Percentiles rank a stretch among this genome's conserved stretches.
Evolutionary conservation across 2,329 filamentous ascomycete genomes (phyloP).

Genomic region (Pyrenophora teres): DNA sequence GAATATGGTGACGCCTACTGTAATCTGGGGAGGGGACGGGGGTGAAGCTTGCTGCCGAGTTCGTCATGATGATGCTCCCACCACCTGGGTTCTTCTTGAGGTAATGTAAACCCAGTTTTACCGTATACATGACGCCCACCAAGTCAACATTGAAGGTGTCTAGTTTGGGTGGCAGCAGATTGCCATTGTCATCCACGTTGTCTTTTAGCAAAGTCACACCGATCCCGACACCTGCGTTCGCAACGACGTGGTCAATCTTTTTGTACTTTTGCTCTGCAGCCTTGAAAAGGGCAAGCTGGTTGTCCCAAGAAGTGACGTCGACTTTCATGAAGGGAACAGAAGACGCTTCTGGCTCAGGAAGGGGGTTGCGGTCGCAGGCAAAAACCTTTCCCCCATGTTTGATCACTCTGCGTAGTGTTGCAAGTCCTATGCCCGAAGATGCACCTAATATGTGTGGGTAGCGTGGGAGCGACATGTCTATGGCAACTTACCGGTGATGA

Average conservation of each 20-base stretch:
- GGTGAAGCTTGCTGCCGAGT: constrained; percentile 35
- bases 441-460: constrained; percentile 49
- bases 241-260: constrained; percentile 53
- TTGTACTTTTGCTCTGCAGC: constrained; percentile 50
- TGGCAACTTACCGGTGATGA: constrained; percentile 55
- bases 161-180: constrained; percentile 34
- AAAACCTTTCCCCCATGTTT: constrained; percentile 60
- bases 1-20: constrained; percentile 19
- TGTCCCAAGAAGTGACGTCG: constrained; percentile 54
- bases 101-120: constrained; percentile 37
- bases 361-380: constrained; percentile 58
- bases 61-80: constrained; percentile 42
- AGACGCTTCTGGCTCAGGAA: constrained; percentile 34
- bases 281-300: constrained; percentile 59
- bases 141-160: constrained; percentile 38
- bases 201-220: constrained; percentile 32
- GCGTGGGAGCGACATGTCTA: not conserved
- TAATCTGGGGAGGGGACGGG: constrained; percentile 37
- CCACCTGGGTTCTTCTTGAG: constrained; percentile 31
- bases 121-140: constrained; percentile 35
- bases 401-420: constrained; percentile 59
- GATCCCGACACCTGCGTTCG: constrained; percentile 40
- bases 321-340: constrained; percentile 31
- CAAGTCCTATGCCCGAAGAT: constrained; percentile 65
- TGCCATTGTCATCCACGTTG: constrained; percentile 35